Evolutionary conservation across 768 basidiomycete species (phyloP).

Genomic region (Calocybe cyanea): DNA sequence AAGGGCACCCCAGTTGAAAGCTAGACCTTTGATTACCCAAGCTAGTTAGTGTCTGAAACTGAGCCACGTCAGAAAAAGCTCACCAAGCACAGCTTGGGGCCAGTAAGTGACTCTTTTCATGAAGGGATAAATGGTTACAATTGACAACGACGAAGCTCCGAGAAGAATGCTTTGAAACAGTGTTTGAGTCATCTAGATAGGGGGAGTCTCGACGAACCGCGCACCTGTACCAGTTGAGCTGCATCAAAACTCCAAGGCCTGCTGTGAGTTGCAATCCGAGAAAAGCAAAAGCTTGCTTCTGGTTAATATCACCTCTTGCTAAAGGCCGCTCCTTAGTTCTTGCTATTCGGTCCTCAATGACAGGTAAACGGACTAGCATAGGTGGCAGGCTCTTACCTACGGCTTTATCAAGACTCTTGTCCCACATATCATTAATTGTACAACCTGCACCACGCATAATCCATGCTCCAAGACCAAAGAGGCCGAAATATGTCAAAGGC

Average conservation of each 20-base stretch:
- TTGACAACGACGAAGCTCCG: slow-evolving; percentile 84
- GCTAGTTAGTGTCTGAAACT: not conserved
- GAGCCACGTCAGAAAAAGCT: slow-evolving; percentile 18
- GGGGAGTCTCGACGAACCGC: slow-evolving; percentile 17
- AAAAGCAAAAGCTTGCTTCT: slow-evolving; percentile 73
- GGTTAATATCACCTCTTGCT: slow-evolving; percentile 77
- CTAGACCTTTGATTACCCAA: slow-evolving; percentile 56
- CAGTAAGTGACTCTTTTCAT: slow-evolving; percentile 98
- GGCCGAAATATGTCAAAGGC: slow-evolving; percentile 69
- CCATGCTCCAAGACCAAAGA: slow-evolving; percentile 88
- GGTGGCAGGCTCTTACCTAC: slow-evolving; percentile 59
- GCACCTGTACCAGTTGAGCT: slow-evolving; percentile 94
- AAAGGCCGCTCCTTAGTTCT: slow-evolving; percentile 88
- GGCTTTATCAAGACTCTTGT: slow-evolving; percentile 82
- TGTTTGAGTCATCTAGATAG: not conserved
- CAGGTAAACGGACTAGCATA: not conserved
- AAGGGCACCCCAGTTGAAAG: slow-evolving; percentile 97
- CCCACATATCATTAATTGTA: slow-evolving; percentile 99
- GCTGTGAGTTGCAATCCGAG: slow-evolving; percentile 77
- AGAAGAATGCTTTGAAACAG: slow-evolving; percentile 65
- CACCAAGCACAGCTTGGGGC: slow-evolving; percentile 95
- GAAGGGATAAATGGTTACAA: slow-evolving; percentile 88
- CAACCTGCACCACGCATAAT: slow-evolving; percentile 98
- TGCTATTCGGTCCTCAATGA: slow-evolving; percentile 37
- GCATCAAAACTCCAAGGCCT: slow-evolving; percentile 82